A percentile compares a stretch with the other conserved stretches of the same genome.
Conservation (phyloP, 306 rosid species). For the Hippophae gyantsensis region DNA sequence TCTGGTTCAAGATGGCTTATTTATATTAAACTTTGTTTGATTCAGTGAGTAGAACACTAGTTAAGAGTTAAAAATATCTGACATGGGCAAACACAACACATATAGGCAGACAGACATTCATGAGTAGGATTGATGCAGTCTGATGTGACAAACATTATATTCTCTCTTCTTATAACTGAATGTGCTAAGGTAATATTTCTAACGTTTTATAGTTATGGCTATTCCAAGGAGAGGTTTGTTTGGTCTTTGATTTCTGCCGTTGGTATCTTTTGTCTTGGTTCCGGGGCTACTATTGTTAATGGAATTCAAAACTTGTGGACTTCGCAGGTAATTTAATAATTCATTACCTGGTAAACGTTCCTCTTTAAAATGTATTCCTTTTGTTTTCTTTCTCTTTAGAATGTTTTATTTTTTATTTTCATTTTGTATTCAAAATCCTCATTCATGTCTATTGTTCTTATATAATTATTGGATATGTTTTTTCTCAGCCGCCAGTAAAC, state of each 20-base stretch:
- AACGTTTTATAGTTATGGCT: slow-evolving; percentile 67
- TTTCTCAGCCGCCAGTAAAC: slow-evolving; percentile 78
- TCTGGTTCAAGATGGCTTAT: too few relatives aligned
- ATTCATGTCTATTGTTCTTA: slow-evolving; percentile 11
- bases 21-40: too few relatives aligned
- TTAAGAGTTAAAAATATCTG: too few relatives aligned
- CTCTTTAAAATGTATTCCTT: neutral
- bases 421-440: neutral
- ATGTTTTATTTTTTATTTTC: neutral
- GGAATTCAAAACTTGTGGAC: slow-evolving; percentile 95
- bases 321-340: slow-evolving; percentile 51
- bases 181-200: slow-evolving; percentile 17
- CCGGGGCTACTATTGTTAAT: slow-evolving; percentile 87
- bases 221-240: slow-evolving; percentile 97
- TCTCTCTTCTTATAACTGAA: neutral
- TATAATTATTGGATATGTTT: slow-evolving; percentile 17
- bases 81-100: neutral
- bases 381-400: neutral
- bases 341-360: slow-evolving; percentile 4
- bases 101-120: neutral
- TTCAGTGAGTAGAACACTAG: too few relatives aligned
- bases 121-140: neutral
- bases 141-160: neutral
- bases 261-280: slow-evolving; percentile 97
- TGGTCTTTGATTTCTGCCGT: slow-evolving; percentile 99